These are phyloP conservation scores for Litsea cubeba DNA, from an alignment of 164 flowering plant genomes.

Conservation along the genomic window DNA sequence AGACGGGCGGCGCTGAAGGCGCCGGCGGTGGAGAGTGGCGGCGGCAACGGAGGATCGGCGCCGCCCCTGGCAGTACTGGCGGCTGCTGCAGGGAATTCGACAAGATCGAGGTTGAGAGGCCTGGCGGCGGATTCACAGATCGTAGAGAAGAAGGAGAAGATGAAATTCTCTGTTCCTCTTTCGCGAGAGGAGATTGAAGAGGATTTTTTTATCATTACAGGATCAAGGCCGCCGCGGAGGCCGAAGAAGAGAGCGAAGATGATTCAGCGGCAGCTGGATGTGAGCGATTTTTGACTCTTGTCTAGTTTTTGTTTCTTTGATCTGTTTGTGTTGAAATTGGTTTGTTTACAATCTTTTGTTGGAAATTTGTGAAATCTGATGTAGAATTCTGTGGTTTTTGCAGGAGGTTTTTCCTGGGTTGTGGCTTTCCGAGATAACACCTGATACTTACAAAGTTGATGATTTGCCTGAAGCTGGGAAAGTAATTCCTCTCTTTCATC, in stretches of 20 bases:
- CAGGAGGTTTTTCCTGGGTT: slow-evolving; percentile 41
- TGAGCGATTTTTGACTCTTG: slow-evolving; percentile 23
- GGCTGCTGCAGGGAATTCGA: slow-evolving; percentile 21
- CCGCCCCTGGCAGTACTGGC: slow-evolving; percentile 14
- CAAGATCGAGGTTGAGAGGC: slow-evolving; percentile 23
- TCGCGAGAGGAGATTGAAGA: slow-evolving; percentile 63
- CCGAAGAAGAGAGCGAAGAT: slow-evolving; percentile 60
- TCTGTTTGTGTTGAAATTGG: neutral
- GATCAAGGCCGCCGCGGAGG: slow-evolving; percentile 56
- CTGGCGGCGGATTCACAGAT: neutral
- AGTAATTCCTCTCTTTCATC: slow-evolving; percentile 11
- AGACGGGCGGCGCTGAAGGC: slow-evolving; percentile 50
- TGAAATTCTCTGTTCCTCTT: slow-evolving; percentile 46
- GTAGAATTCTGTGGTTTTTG: slow-evolving; percentile 7
- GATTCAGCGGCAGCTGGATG: slow-evolving; percentile 62
- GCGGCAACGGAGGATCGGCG: neutral
- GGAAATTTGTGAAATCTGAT: neutral
- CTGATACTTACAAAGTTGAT: slow-evolving; percentile 7
- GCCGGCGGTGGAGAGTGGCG: slow-evolving; percentile 22
- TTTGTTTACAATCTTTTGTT: neutral
- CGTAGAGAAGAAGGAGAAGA: slow-evolving; percentile 12
- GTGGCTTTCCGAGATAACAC: slow-evolving; percentile 7
- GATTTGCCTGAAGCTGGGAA: slow-evolving; percentile 1
- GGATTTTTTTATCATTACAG: slow-evolving; percentile 51
- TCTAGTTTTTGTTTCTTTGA: neutral